Base-by-base conservation (phyloP, 2,329 filamentous ascomycete genomes). In the Aspergillus hiratsukae region DNA sequence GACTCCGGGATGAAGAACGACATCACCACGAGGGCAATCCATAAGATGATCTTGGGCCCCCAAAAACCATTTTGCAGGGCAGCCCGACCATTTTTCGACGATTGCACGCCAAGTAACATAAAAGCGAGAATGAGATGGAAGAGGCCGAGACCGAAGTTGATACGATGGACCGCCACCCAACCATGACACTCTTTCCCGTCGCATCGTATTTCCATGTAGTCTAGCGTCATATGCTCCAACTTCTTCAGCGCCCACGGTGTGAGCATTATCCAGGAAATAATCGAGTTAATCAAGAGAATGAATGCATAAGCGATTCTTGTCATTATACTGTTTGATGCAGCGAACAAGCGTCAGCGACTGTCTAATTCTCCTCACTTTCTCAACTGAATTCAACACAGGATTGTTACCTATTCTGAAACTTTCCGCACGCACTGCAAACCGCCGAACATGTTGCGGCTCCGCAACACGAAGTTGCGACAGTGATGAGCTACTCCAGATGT, bases 161-260 rank as follows among this genome's bases (percentile, higher is more conserved):
- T 96, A 61, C 94, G 87, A 73, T 99, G 93, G 45, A 97, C 93
- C 6, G 94, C 94, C 49, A 97, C 87, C 85, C 94, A 99, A 65
- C 94, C 94, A 71, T 95, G 89, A 73, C 94, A 99, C 70, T 93
- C 84, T 64, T 93, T 90, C 51, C 89, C 92, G 28, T 90, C 87
- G 72, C 94, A 99, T 69, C 88, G 88, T 70, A 99, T 96, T 68
- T 91, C 91, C 79, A 99, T 92, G 71, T 97, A 97, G 76, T 97
- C 91, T 63, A 99, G 83, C 11, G 91, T 94, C 54, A 97, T 81
- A 62, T 95, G 86, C 76, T 97, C 87, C 5, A 99, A 82, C 73
- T 97, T 97, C 69, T 96, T 90, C 71, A 99, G 90, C 35, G 94
- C 94, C 94, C 94, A 99, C 53, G 91, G 90, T 23, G 94, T 99